Evolutionary conservation across 176 grass and related monocot genomes (phyloP).

Genomic region (Poa pratensis): DNA sequence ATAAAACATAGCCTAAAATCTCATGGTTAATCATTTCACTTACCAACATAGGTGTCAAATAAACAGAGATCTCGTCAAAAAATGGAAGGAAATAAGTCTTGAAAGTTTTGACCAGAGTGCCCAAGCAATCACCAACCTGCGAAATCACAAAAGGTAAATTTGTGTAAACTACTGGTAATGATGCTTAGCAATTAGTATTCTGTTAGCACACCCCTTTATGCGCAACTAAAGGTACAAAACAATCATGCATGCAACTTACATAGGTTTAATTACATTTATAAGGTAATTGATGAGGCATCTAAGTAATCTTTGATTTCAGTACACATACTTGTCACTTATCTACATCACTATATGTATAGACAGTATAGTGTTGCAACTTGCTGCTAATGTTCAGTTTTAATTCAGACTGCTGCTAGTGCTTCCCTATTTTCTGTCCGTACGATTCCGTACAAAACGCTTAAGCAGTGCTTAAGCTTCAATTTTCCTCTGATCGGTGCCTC

Average conservation of each 20-base stretch:
- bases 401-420: too few relatives aligned
- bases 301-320: constrained; percentile 27
- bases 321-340: neutral
- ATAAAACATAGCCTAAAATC: constrained; percentile 21
- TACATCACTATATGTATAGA: neutral
- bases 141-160: constrained; percentile 24
- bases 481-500: too few relatives aligned
- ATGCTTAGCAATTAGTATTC: constrained; percentile 17
- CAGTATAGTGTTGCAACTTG: too few relatives aligned
- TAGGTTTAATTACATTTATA: neutral
- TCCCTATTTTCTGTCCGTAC: too few relatives aligned
- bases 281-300: constrained; percentile 28
- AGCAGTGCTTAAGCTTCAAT: too few relatives aligned
- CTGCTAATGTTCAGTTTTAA: too few relatives aligned
- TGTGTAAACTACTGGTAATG: constrained; percentile 16
- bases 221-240: neutral
- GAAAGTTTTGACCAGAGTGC: constrained; percentile 79
- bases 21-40: constrained; percentile 34
- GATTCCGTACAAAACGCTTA: too few relatives aligned
- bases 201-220: neutral
- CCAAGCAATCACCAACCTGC: constrained; percentile 79
- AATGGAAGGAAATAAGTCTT: constrained; percentile 74
- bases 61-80: constrained; percentile 75
- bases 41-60: constrained; percentile 83
- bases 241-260: constrained; percentile 24